phyloP scores from a whole-genome alignment of 129 eudicot species.

The Gnaphalium uliginosum region DNA sequence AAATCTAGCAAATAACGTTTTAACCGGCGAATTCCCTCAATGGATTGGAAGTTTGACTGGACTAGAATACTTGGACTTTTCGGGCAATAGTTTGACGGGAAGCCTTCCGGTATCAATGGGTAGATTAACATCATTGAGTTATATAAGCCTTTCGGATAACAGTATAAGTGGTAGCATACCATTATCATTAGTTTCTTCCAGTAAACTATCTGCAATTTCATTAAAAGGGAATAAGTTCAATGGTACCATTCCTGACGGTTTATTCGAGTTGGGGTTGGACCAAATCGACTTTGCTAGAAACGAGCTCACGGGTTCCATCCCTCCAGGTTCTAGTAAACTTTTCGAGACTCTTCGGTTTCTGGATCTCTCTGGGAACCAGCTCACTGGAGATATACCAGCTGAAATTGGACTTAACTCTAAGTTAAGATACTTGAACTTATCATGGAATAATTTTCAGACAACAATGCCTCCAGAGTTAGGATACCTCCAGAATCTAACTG shows the following conservation, averaged over 20 bases:
- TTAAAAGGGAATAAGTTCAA: conserved; percentile 54
- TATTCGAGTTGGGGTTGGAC: conserved; percentile 65
- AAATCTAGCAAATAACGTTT: conserved; percentile 52
- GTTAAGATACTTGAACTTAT: conserved; percentile 77
- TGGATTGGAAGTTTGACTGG: conserved; percentile 59
- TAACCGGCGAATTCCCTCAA: conserved; percentile 66
- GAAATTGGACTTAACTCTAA: conserved; percentile 75
- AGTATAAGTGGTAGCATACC: conserved; percentile 62
- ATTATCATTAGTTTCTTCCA: conserved; percentile 38
- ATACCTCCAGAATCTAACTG: conserved; percentile 65
- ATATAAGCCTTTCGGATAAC: conserved; percentile 52
- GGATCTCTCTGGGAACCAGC: conserved; percentile 75
- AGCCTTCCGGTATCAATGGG: conserved; percentile 56
- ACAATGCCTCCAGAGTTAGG: conserved; percentile 84
- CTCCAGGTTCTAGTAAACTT: conserved; percentile 57
- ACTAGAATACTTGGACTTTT: conserved; percentile 63
- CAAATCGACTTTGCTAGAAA: conserved; percentile 68
- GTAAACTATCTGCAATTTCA: conserved; percentile 38
- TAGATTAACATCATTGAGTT: conserved; percentile 42
- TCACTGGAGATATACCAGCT: conserved; percentile 71
- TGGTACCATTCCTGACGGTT: conserved; percentile 67
- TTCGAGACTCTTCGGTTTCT: conserved; percentile 55
- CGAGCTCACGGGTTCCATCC: conserved; percentile 61
- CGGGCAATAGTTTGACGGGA: conserved; percentile 64
- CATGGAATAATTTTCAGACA: conserved; percentile 73